phyloP scores from a whole-genome alignment of 148 eudicot genomes.

The Cornus florida region DNA sequence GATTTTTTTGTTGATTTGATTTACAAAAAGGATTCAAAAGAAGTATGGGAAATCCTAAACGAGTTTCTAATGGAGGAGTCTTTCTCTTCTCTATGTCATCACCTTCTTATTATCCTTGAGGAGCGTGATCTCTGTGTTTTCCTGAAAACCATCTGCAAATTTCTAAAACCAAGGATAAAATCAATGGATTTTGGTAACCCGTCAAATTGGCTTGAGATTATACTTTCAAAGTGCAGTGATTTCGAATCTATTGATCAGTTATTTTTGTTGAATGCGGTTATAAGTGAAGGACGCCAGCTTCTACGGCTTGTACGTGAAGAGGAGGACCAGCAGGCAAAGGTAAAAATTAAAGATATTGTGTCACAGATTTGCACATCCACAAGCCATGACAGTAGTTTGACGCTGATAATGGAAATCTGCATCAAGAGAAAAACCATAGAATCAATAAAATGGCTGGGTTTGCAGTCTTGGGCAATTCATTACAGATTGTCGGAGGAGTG shows the following conservation, averaged over 20 bases:
- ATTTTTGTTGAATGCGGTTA: slow-evolving; percentile 66
- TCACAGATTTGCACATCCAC: slow-evolving; percentile 40
- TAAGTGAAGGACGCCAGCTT: slow-evolving; percentile 74
- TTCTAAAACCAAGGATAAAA: slow-evolving; percentile 40
- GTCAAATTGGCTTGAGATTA: slow-evolving; percentile 67
- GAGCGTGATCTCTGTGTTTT: slow-evolving; percentile 53
- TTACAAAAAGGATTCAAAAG: slow-evolving; percentile 64
- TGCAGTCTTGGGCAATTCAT: slow-evolving; percentile 75
- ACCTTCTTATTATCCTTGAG: slow-evolving; percentile 74
- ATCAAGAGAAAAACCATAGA: slow-evolving; percentile 33
- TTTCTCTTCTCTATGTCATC: slow-evolving; percentile 76
- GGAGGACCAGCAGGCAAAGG: slow-evolving; percentile 49
- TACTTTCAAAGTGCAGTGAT: slow-evolving; percentile 49
- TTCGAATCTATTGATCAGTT: slow-evolving; percentile 53
- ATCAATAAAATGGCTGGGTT: slow-evolving; percentile 60
- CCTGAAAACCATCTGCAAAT: slow-evolving; percentile 46
- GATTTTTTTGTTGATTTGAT: slow-evolving; percentile 64
- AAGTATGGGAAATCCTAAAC: slow-evolving; percentile 71
- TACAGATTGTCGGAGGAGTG: slow-evolving; percentile 65
- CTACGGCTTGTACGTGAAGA: slow-evolving; percentile 58
- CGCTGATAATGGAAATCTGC: slow-evolving; percentile 36
- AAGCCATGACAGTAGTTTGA: slow-evolving; percentile 41
- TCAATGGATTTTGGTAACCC: slow-evolving; percentile 24
- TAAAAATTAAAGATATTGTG: slow-evolving; percentile 43
- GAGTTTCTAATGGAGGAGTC: slow-evolving; percentile 77